These are phyloP conservation scores for Petunia secreta DNA, from an alignment of 257 asterid genomes.

Conservation along the genomic window DNA sequence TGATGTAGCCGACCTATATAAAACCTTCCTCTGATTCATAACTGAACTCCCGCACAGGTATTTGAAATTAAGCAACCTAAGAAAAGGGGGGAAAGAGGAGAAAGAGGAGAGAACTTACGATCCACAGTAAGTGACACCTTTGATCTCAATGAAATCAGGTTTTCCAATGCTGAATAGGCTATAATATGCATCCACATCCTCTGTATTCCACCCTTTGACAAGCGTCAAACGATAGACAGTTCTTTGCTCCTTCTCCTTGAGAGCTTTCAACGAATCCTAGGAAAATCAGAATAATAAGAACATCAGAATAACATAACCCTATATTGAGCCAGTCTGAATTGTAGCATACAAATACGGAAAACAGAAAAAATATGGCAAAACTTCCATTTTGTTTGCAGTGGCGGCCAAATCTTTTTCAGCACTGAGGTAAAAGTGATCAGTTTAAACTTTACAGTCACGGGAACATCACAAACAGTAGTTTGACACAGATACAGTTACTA, in stretches of 20 bases:
- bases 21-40: neutral
- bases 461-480: neutral
- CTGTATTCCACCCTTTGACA: slow-evolving; percentile 99
- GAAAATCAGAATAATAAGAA: slow-evolving; percentile 21
- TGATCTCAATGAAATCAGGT: slow-evolving; percentile 95
- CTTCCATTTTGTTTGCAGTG: neutral
- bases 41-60: neutral
- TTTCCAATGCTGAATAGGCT: slow-evolving; percentile 69
- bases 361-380: slow-evolving; percentile 16
- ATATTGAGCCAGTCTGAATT: slow-evolving; percentile 13
- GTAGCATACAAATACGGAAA: slow-evolving; percentile 21
- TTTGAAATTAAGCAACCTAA: neutral
- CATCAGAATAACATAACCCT: no score
- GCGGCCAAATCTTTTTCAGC: neutral
- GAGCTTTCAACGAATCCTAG: slow-evolving; percentile 91
- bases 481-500: neutral
- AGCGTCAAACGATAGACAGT: slow-evolving; percentile 94
- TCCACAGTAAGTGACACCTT: slow-evolving; percentile 99
- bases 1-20: slow-evolving; percentile 87
- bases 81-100: slow-evolving; percentile 4
- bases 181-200: slow-evolving; percentile 89
- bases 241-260: slow-evolving; percentile 85
- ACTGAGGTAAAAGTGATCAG: neutral
- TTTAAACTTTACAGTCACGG: neutral
- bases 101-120: slow-evolving; percentile 59